Conservation (phyloP, 352 stramenopile species). For the Blastocystis sp. region DNA sequence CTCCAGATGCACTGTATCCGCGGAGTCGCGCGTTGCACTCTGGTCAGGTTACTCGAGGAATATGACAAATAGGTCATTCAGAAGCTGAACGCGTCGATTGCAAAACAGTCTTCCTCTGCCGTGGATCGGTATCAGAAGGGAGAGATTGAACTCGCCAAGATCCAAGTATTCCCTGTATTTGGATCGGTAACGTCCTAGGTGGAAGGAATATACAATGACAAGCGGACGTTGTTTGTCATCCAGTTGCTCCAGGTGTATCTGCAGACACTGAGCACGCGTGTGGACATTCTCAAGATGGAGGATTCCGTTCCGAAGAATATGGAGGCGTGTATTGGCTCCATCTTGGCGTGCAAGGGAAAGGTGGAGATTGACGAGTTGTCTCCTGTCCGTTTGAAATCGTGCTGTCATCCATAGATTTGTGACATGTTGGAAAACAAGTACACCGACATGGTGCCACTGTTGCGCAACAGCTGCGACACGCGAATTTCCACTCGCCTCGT, state of each 20-base stretch:
- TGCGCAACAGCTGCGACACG: neutral
- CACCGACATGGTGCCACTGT: neutral
- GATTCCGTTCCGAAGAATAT: neutral
- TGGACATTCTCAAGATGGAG: neutral
- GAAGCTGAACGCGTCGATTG: neutral
- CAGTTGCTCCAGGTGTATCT: neutral
- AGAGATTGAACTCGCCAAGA: slow-evolving; percentile 19
- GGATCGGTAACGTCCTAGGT: too few relatives aligned
- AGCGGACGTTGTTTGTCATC: neutral
- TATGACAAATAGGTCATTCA: neutral
- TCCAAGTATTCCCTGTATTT: neutral
- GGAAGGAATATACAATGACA: neutral
- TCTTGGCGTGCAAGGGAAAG: neutral
- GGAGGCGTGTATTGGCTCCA: neutral
- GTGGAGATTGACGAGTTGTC: neutral
- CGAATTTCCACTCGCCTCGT: neutral
- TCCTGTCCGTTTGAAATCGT: neutral
- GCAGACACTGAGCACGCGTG: neutral
- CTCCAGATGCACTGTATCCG: neutral
- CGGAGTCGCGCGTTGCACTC: neutral
- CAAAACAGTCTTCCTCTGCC: neutral
- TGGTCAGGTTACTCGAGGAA: neutral
- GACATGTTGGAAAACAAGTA: neutral
- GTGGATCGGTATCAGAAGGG: neutral
- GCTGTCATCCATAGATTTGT: neutral